Evolutionary conservation across 345 rosid genomes (phyloP), one percentile per base, ranked within the genome.

Genomic region (Linum tenue): DNA sequence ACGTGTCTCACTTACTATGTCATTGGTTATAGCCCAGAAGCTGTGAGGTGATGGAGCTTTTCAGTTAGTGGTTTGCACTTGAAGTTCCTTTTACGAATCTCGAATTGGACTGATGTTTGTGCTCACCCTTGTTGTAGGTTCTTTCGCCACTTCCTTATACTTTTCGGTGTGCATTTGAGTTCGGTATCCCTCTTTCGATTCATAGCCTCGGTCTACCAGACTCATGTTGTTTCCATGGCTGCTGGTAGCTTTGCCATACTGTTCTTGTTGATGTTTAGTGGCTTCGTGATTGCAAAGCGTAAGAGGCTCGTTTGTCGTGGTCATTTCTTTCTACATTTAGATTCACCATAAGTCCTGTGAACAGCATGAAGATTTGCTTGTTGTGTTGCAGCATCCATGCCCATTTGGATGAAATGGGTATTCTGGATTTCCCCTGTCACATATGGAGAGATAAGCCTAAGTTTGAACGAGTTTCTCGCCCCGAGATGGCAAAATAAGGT

Each of bases 351-450:
- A 22, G 31, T 22, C 31, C 31, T 22, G 31, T 22, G 31, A 22
- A 22, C 31, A 22, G 31, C 31, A 41, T 41, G 44, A 41, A 41
- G 5, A 10, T 41, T 37, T 22, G 14, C 17, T 41, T 66, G 44
- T 22, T 71, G 69, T 66, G 44, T 22, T 71, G 70, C 80, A 84
- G 88, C 75, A 36, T 84, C 76, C 57, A 61, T 84, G 38, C 84
- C 85, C 12, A 39, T 60, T 56, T 81, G 85, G 82, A n/a, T 84
- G 44, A 14, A 51, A 56, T 84, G 83, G 85, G 84, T 73, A 6
- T 84, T 82, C 68, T 80, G 86, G 89, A 10, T 80, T 55, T 81
- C 84, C 15, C 82, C 85, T 31, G n/a, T 82, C 1, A 60, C 83
- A 14, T 84, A 82, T 65, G 78, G 76, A 2, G 86, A 80, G 71